These are phyloP conservation scores for Chionographis japonica DNA, from an alignment of 106 monocot species.

Conservation along the genomic window DNA sequence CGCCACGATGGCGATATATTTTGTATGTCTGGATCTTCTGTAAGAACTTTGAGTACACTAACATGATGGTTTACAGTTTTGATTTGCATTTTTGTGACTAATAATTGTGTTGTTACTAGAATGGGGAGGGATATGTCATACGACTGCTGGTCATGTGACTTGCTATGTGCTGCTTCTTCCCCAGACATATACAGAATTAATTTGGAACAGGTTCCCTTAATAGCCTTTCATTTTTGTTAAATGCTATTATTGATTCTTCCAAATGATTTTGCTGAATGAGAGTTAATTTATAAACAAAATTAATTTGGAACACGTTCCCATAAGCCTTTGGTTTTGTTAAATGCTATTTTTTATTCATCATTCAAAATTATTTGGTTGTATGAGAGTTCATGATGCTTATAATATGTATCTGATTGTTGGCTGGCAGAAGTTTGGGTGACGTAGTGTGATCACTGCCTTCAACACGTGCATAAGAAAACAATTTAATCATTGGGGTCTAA, in stretches of 20 bases:
- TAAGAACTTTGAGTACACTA: too few relatives aligned
- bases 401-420: too few relatives aligned
- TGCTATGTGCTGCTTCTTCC: conserved; percentile 96
- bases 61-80: background rate
- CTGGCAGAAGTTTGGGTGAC: too few relatives aligned
- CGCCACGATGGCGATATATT: too few relatives aligned
- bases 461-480: too few relatives aligned
- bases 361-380: too few relatives aligned
- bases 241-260: background rate
- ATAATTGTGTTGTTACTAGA: conserved; percentile 31
- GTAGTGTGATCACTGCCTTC: too few relatives aligned
- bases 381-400: too few relatives aligned
- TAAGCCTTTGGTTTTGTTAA: background rate
- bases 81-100: background rate
- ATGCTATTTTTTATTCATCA: background rate
- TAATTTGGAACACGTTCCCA: conserved; percentile 76
- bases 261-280: background rate
- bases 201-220: conserved; percentile 63
- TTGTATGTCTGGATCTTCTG: too few relatives aligned
- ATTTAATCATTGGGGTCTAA: too few relatives aligned
- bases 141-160: conserved; percentile 96
- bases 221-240: background rate
- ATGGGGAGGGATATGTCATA: conserved; percentile 97
- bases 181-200: conserved; percentile 92
- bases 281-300: conserved; percentile 52